Evolutionary conservation across 1,284 basidiomycete species (phyloP), one percentile per base, ranked within the genome.

Genomic region (Ganoderma meredithae): DNA sequence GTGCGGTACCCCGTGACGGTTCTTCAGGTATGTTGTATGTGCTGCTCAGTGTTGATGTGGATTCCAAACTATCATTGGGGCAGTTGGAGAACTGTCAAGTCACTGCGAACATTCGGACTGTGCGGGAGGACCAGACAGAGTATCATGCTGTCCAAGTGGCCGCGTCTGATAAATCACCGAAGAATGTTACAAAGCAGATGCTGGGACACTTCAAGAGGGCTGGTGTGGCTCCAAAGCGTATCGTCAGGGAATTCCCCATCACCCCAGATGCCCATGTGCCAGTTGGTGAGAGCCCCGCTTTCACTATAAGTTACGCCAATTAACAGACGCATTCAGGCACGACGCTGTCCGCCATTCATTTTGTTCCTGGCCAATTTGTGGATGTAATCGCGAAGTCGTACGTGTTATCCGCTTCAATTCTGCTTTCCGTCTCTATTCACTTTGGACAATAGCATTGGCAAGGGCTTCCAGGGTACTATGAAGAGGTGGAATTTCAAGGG

Each of bases 381-480:
- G 98, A 99, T 81, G 95, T 98, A 1, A 87, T 95, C 69, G 95
- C 94, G 13, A 96, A 94, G 73, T 95, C 95, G 94, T 98, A 80
- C 75, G 95, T 86, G 31, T 25, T 39, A 8, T 15, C 9, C 3
- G 22, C 19, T 1, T n/a, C 1, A 4, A 3, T 40, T 52, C n/a
- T 36, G 15, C 33, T 19, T 40, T 17, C 39, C 39, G 10, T n/a
- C 13, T 9, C 31, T n/a, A 58, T 22, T 67, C 55, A 69, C 53
- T 31, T 44, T 56, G 43, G 33, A 13, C 25, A 22, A 7, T 74
- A 98, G 96, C 4, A 93, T 97, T 72, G 98, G 98, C 27, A 99
- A 99, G 81, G 98, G 98, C 22, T 99, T 97, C 81, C 94, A 96
- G 74, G 98, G 98, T 78, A 91, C 88, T 58, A 99, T 99, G 98